These are phyloP conservation scores for Mycena chlorophos DNA, from an alignment of 768 basidiomycete species.

Conservation along the genomic window DNA sequence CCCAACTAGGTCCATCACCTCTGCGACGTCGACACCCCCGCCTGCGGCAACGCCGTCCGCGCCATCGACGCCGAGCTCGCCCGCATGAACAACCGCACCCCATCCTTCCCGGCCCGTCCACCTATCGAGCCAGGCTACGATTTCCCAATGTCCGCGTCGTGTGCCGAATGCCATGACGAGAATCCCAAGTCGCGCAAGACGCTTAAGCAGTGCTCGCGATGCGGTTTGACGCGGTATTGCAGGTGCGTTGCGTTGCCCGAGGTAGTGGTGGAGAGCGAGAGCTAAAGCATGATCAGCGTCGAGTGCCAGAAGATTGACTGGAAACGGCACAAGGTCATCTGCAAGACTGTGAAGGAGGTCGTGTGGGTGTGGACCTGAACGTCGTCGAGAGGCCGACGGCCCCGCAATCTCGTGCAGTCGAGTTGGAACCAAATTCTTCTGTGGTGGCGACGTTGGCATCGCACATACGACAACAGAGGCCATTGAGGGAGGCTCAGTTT, in stretches of 20 bases:
- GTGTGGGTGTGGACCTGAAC: conserved; percentile 18
- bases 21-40: conserved; percentile 4
- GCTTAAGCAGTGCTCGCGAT: conserved; percentile 13
- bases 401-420: too few species aligned
- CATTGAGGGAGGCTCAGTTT: too few species aligned
- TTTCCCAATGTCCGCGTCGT: conserved; percentile 9
- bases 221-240: conserved; percentile 17
- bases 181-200: background rate
- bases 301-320: conserved; percentile 16
- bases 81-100: background rate
- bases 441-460: too few species aligned
- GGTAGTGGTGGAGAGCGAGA: too few species aligned
- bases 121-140: background rate
- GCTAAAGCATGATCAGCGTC: conserved; percentile 3
- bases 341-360: conserved; percentile 16
- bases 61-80: background rate
- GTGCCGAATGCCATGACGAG: conserved; percentile 13
- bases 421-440: too few species aligned
- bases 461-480: too few species aligned
- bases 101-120: background rate
- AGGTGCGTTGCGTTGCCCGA: conserved; percentile 1
- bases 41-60: conserved; percentile 3
- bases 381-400: too few species aligned
- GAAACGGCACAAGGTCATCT: conserved; percentile 14
- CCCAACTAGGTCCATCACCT: conserved; percentile 10